These are phyloP conservation scores for Exsudoporus floridanus DNA, from an alignment of 1,284 basidiomycete genomes.

Conservation along the genomic window DNA sequence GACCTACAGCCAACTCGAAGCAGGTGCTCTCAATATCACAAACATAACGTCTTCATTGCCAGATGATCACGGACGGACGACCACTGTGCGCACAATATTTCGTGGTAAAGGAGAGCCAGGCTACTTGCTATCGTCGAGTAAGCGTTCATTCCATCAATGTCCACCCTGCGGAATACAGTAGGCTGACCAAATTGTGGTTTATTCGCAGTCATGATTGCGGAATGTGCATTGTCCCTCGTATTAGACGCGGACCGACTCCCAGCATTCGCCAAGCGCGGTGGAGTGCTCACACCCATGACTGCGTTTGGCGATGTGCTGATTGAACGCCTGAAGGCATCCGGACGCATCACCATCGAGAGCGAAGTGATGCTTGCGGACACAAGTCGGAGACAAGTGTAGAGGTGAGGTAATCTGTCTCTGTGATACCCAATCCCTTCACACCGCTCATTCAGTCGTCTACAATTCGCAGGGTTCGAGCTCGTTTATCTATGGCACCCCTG, in stretches of 20 bases:
- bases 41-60: constrained; percentile 54
- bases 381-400: constrained; percentile 16
- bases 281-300: constrained; percentile 75
- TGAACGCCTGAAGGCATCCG: constrained; percentile 58
- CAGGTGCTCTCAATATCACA: constrained; percentile 56
- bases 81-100: constrained; percentile 60
- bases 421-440: background rate
- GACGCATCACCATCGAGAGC: constrained; percentile 55
- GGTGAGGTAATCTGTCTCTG: background rate
- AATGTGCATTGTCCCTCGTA: constrained; percentile 70
- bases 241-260: constrained; percentile 54
- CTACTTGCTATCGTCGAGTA: constrained; percentile 68
- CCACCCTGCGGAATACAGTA: background rate
- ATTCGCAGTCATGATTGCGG: constrained; percentile 67
- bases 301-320: constrained; percentile 75
- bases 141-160: constrained; percentile 19
- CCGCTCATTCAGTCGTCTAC: background rate
- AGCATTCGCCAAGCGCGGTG: constrained; percentile 58
- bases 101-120: constrained; percentile 78
- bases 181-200: constrained; percentile 5
- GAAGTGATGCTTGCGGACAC: constrained; percentile 36
- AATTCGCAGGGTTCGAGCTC: background rate
- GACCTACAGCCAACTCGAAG: constrained; percentile 49
- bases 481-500: background rate
- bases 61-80: constrained; percentile 42